Conservation (phyloP, 345 rosid species). For the Bruguiera gymnorhiza region DNA sequence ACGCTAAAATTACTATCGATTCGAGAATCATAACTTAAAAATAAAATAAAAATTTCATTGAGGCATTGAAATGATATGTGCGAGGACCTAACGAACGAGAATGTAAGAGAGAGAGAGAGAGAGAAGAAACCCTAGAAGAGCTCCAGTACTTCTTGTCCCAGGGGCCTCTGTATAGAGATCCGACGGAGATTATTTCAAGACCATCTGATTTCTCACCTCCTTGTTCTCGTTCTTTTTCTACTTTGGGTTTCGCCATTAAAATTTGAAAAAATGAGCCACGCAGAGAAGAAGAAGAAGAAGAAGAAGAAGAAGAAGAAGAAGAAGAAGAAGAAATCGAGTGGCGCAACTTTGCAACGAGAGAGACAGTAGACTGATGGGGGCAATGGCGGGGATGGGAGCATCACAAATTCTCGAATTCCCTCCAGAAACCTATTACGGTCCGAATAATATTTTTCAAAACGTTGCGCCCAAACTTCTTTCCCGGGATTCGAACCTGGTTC, state of each 20-base stretch:
- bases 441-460: no score
- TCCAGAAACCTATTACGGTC: no score
- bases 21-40: no score
- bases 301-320: not conserved
- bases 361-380: no score
- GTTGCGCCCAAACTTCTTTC: no score
- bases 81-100: not conserved
- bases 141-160: constrained; percentile 97
- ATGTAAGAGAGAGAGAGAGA: not conserved
- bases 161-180: constrained; percentile 63
- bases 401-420: no score
- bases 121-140: constrained; percentile 76
- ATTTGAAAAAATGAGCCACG: not conserved
- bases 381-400: no score
- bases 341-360: no score
- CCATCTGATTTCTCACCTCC: constrained; percentile 27
- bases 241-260: constrained; percentile 15
- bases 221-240: not conserved
- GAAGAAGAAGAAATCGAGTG: not conserved
- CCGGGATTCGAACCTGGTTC: no score
- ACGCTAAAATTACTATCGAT: no score
- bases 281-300: not conserved
- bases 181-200: constrained; percentile 72
- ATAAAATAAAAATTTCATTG: no score
- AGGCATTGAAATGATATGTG: no score